Evolutionary conservation across 1,139 yeast species (phyloP).

Genomic region (Diutina mesorugosa): DNA sequence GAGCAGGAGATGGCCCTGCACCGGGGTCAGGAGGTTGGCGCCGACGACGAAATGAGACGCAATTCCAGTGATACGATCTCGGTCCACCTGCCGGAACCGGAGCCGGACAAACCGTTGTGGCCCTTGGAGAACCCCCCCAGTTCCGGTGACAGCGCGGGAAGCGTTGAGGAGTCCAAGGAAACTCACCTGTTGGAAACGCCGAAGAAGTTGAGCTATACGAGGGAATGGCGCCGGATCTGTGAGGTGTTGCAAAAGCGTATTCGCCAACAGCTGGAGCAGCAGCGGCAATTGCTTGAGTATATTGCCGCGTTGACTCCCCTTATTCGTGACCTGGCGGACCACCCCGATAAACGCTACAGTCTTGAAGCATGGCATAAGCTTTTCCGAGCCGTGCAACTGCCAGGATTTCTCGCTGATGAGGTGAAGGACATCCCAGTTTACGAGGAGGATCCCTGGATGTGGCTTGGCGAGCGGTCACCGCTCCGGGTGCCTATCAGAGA

Average conservation of each 20-base stretch:
- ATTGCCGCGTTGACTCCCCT: slow-evolving; percentile 12
- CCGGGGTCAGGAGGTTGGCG: background rate
- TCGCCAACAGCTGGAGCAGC: slow-evolving; percentile 6
- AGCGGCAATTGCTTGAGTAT: background rate
- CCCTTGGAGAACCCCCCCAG: background rate
- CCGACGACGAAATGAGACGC: background rate
- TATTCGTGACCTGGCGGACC: slow-evolving; percentile 18
- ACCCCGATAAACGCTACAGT: slow-evolving; percentile 18
- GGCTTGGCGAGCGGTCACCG: slow-evolving; percentile 57
- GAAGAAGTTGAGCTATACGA: background rate
- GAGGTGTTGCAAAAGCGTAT: slow-evolving; percentile 3
- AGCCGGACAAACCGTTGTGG: background rate
- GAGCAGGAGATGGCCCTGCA: background rate
- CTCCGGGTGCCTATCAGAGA: slow-evolving; percentile 54
- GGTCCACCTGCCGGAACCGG: background rate
- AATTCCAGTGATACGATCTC: background rate
- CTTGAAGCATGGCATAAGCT: slow-evolving; percentile 21
- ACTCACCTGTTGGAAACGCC: background rate
- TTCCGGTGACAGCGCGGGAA: background rate
- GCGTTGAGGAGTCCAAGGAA: background rate
- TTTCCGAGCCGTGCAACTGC: slow-evolving; percentile 10
- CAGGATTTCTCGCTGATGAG: slow-evolving; percentile 11
- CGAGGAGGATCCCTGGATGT: slow-evolving; percentile 17
- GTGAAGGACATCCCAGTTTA: slow-evolving; percentile 3
- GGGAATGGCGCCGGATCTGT: background rate